Conservation (phyloP, 345 rosid genomes). For the Cardiospermum halicacabum region DNA sequence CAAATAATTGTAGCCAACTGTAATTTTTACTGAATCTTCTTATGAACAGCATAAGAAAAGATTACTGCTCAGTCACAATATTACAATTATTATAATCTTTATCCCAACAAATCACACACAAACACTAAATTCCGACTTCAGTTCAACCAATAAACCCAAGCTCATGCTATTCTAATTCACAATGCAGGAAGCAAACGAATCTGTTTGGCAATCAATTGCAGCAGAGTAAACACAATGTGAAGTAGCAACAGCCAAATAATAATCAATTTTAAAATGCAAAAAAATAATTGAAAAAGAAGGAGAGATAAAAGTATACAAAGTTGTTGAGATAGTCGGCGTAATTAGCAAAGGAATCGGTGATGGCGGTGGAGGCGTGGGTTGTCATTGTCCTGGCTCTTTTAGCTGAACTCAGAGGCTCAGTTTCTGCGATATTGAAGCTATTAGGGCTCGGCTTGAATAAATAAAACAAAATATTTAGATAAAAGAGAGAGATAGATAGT, state of each 20-base stretch:
- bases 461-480: neutral
- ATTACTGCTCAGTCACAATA: neutral
- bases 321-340: constrained; percentile 63
- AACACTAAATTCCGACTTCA: neutral
- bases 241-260: neutral
- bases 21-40: neutral
- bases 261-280: no score
- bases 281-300: neutral
- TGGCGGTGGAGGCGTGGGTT: constrained; percentile 32
- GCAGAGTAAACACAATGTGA: neutral
- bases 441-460: neutral
- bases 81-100: neutral
- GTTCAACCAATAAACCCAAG: neutral
- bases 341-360: constrained; percentile 47
- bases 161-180: no score
- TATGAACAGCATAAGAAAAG: neutral
- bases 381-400: constrained; percentile 45
- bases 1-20: neutral
- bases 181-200: no score
- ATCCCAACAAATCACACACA: neutral
- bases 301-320: constrained; percentile 35
- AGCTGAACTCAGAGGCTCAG: constrained; percentile 28
- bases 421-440: constrained; percentile 26
- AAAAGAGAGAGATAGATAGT: neutral
- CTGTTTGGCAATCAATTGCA: neutral